These are phyloP conservation scores for Calcarisporium arbuscula DNA, from an alignment of 2,329 filamentous ascomycete species.

Conservation along the genomic window DNA sequence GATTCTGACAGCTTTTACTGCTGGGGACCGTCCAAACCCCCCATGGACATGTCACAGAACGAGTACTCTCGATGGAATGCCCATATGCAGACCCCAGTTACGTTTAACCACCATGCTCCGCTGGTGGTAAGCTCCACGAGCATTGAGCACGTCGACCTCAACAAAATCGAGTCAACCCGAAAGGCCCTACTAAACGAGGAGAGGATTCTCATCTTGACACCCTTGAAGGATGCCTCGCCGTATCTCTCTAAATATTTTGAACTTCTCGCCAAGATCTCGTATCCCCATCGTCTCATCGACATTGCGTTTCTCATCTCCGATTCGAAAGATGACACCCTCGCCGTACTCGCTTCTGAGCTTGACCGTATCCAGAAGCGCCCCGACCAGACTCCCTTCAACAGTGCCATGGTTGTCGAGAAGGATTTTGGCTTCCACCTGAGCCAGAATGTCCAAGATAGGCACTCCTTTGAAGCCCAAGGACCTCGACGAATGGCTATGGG, in stretches of 20 bases:
- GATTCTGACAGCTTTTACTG: conserved; percentile 73
- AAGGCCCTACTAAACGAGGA: conserved; percentile 77
- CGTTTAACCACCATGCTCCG: conserved; percentile 92
- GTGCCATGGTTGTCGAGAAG: conserved; percentile 80
- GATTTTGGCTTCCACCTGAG: conserved; percentile 74
- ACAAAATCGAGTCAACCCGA: conserved; percentile 72
- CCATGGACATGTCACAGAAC: conserved; percentile 89
- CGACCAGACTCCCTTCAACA: conserved; percentile 78
- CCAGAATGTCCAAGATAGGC: conserved; percentile 75
- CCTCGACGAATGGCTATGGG: conserved; percentile 88
- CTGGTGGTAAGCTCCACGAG: conserved; percentile 75
- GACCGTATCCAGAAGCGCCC: conserved; percentile 78
- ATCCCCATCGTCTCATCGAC: conserved; percentile 93
- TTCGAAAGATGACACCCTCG: conserved; percentile 83
- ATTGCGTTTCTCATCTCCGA: conserved; percentile 92
- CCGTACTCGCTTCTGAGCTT: conserved; percentile 77
- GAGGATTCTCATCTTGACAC: conserved; percentile 84
- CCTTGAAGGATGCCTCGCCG: conserved; percentile 78
- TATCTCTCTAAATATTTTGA: conserved; percentile 90
- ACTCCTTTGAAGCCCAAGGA: conserved; percentile 81
- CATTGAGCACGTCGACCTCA: conserved; percentile 78
- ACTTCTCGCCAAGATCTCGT: conserved; percentile 80
- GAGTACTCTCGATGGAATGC: conserved; percentile 86
- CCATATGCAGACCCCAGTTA: conserved; percentile 84
- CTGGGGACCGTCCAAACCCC: conserved; percentile 91